Base-by-base conservation (phyloP, 2,329 filamentous ascomycete species). In the Rutstroemia sydowiana region DNA sequence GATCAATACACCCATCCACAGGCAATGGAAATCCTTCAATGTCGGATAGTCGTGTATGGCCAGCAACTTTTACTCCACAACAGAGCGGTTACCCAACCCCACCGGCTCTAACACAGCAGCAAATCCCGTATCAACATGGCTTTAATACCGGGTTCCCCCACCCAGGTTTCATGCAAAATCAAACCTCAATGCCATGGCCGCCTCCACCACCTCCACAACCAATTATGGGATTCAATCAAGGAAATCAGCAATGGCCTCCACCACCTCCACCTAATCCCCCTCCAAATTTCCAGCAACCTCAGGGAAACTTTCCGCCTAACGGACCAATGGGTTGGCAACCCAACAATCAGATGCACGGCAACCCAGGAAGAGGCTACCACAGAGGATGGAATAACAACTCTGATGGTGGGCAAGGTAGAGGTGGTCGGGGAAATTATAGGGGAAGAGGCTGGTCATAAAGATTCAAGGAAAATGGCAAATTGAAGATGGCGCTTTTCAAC, bases 341-440 rank as follows among this genome's bases (percentile, higher is more conserved):
- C 4, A 26, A 26, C 23, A 26, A 26, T 26, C 36, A 26, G 3
- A 31, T 21, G 30, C 52, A 48, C 40, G 55, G 54, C 37, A 48
- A 52, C 36, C 43, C 54, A 44, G 54, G 61, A 20, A 55, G 60
- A 56, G 59, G 59, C 23, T 59, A 59, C 37, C 43, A 53, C 16
- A 57, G 55, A 49, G 60, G 55, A 49, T 62, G 60, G 60, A 62
- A 62, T 36, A 57, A 57, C 40, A 44, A 39, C 9, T 52, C 40
- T 28, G 50, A 52, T 32, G 45, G 48, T 21, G 42, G 42, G 5
- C 49, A 52, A 26, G 56, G 54, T n/a, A 55, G 63, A 44, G 59
- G 60, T 36, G 59, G 62, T 7, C 57, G 60, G 46, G 62, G 62
- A 48, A 56, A 57, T 41, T 62, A 62, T 57, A 51, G 61, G 51